Evolutionary conservation across 2,329 filamentous ascomycete species (phyloP), one percentile per base, ranked within the genome.

Genomic region (Furcasterigmium sp.): DNA sequence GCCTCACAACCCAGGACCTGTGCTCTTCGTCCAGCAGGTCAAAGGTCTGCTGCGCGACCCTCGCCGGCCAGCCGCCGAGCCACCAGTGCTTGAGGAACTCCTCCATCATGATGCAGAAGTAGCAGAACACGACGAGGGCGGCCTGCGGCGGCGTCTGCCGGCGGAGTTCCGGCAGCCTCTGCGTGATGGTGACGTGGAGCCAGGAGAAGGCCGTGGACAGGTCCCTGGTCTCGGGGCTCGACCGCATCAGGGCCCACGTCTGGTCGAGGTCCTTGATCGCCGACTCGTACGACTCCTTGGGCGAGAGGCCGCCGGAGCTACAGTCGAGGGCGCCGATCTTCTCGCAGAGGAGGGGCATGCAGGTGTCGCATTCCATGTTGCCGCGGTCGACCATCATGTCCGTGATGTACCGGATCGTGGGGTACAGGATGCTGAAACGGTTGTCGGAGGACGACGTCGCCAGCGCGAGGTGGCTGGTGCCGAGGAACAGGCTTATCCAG

Each of bases 401-500:
- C 11, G 14, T 38, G 26, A 30, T 30, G 26, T 40, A 20, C 8
- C 21, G 15, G 8, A 40, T 13, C 9, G 32, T 10, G 4, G 38
- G 38, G 23, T 5, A 20, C 17, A 40, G 17, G 9, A 30, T 25
- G 20, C 38, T 32, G 17, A 8, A 20, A 18, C 17, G 26, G 18
- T 40, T 17, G 10, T 40, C 15, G 18, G 32, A 9, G 4, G 19
- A 15, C 11, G 18, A 9, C 5, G 26, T 29, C 6, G 29, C 3
- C 14, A 8, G 18, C 4, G 38, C 38, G 13, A 40, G 29, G 10
- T 40, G 38, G 13, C 15, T 30, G n/a, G 29, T 21, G 5, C 38
- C 38, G 13, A 40, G 18, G 18, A 40, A 40, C 5, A 40, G n/a
- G 14, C 26, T 29, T 11, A 40, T 29, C 38, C 38, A 40, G 25